phyloP scores from a whole-genome alignment of 1,284 basidiomycete species.

The Meripilus lineatus region DNA sequence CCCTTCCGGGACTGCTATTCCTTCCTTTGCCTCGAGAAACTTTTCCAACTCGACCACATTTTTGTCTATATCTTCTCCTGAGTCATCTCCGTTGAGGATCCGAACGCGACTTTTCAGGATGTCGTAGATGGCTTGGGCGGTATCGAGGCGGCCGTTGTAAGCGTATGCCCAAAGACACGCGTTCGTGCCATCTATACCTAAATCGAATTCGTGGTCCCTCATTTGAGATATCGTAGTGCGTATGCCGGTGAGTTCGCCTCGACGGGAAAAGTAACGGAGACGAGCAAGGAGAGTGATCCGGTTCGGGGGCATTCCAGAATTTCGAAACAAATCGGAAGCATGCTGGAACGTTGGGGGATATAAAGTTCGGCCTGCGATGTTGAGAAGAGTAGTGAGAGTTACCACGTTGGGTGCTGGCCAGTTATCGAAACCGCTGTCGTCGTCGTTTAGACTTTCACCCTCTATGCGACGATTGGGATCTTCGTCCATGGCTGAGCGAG shows the following conservation, averaged over 20 bases:
- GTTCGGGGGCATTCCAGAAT: conserved; percentile 50
- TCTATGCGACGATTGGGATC: conserved; percentile 2
- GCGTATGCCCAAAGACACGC: conserved; percentile 65
- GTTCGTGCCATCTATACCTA: conserved; percentile 62
- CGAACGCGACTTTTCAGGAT: conserved; percentile 56
- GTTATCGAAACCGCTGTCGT: not conserved
- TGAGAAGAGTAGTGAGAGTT: conserved; percentile 64
- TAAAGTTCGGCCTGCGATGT: conserved; percentile 52
- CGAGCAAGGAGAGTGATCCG: conserved; percentile 57
- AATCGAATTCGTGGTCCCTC: conserved; percentile 40
- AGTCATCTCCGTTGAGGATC: conserved; percentile 29
- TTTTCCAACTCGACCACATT: conserved; percentile 23
- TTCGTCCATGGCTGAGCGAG: conserved; percentile 9
- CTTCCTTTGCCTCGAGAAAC: conserved; percentile 35
- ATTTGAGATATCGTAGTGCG: conserved; percentile 51
- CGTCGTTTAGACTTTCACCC: not conserved
- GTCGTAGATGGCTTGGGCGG: conserved; percentile 58
- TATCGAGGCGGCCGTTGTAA: conserved; percentile 44
- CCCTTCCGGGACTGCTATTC: conserved; percentile 38
- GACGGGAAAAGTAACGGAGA: conserved; percentile 49
- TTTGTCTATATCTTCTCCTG: conserved; percentile 25
- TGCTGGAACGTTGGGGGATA: conserved; percentile 42
- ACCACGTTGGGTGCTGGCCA: conserved; percentile 48
- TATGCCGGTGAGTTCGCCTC: conserved; percentile 44
- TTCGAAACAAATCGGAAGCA: conserved; percentile 45